These are phyloP conservation scores for Fusarium tjaetaba DNA, from an alignment of 2,329 filamentous ascomycete species.

Conservation along the genomic window DNA sequence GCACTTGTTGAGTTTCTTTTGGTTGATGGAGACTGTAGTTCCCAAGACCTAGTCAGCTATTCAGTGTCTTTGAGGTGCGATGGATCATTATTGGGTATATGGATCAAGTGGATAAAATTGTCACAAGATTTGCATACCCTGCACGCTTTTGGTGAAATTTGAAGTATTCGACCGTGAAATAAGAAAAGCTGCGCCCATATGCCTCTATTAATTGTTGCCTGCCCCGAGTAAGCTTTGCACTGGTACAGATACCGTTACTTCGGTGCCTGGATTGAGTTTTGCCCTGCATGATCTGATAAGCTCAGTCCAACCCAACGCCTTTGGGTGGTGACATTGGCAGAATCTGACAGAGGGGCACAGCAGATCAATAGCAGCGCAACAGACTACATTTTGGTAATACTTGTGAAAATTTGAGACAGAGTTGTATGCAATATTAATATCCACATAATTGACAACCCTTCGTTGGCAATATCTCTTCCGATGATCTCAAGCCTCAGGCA, in stretches of 20 bases:
- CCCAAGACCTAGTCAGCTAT: too few relatives aligned
- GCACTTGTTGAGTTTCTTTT: background rate
- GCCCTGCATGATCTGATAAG: background rate
- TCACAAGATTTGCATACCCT: background rate
- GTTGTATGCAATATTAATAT: rapidly evolving
- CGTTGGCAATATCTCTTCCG: rapidly evolving
- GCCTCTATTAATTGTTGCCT: rapidly evolving
- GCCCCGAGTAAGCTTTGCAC: background rate
- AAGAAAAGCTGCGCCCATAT: rapidly evolving
- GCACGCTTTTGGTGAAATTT: rapidly evolving
- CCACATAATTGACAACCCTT: background rate
- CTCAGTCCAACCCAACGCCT: rapidly evolving
- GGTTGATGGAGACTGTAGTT: rapidly evolving
- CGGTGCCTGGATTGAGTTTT: background rate
- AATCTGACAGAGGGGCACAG: background rate
- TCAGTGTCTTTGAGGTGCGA: background rate
- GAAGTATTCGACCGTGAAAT: rapidly evolving
- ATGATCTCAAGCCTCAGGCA: background rate
- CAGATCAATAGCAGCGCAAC: background rate
- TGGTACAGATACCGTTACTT: background rate
- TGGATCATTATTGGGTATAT: background rate
- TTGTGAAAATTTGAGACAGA: rapidly evolving
- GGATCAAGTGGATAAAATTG: background rate
- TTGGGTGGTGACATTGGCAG: background rate
- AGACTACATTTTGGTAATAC: rapidly evolving